A percentile compares a stretch with the other conserved stretches of the same genome.
These are phyloP conservation scores for Tetraselmis striata DNA, from an alignment of 139 green algal species.

Conservation along the genomic window DNA sequence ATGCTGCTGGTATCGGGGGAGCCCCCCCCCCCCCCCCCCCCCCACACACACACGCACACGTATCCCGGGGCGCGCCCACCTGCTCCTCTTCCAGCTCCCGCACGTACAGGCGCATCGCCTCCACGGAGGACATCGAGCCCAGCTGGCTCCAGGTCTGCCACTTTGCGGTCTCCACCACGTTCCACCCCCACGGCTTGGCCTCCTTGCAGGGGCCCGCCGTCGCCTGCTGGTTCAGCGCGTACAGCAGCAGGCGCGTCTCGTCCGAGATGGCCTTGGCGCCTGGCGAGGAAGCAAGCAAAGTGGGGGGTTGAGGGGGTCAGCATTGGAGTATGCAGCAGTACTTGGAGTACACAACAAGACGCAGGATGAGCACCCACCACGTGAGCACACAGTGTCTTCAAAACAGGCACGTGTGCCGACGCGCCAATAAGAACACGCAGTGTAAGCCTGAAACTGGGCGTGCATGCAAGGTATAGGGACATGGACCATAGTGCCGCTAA, in stretches of 20 bases:
- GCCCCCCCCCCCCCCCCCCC: no score
- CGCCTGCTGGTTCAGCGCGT: constrained; percentile 80
- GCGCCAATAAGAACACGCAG: background rate
- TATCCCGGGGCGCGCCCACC: no score
- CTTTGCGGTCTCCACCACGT: constrained; percentile 79
- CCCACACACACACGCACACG: no score
- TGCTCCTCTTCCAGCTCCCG: constrained; percentile 76
- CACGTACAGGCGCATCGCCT: constrained; percentile 94
- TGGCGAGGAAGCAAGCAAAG: constrained; percentile 11
- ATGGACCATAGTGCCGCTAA: no score
- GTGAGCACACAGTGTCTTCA: no score
- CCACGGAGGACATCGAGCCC: constrained; percentile 68
- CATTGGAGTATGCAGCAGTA: no score
- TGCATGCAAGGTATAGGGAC: no score
- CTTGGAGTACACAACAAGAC: background rate
- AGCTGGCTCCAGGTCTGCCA: constrained; percentile 63
- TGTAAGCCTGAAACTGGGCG: background rate
- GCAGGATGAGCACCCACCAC: no score
- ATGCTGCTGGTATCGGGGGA: no score
- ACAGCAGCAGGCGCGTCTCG: constrained; percentile 72
- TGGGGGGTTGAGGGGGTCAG: background rate
- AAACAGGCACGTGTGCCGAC: no score
- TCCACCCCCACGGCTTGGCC: constrained; percentile 81
- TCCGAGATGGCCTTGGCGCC: constrained; percentile 47
- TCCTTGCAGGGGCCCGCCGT: constrained; percentile 67